These are phyloP conservation scores for Trichoderma sp. DNA, from an alignment of 2,329 filamentous ascomycete genomes.

Conservation along the genomic window DNA sequence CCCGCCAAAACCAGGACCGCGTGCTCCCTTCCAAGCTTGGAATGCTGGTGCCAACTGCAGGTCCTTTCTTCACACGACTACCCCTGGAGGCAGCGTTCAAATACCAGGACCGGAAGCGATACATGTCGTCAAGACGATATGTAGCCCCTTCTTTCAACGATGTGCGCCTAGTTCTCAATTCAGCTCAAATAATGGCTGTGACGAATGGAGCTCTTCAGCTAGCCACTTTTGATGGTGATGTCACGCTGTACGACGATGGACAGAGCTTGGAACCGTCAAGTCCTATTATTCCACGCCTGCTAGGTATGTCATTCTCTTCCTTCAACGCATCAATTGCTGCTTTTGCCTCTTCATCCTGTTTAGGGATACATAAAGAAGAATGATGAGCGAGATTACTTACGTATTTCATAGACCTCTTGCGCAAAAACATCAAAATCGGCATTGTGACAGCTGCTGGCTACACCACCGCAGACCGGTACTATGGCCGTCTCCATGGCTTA, in stretches of 20 bases:
- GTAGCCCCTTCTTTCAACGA: conserved; percentile 98
- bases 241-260: conserved; percentile 92
- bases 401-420: conserved; percentile 59
- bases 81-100: conserved; percentile 86
- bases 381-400: background rate
- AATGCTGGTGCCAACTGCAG: conserved; percentile 84
- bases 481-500: conserved; percentile 80
- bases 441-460: conserved; percentile 98
- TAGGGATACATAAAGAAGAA: too few relatives aligned
- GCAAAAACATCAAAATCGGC: conserved; percentile 76
- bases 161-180: conserved; percentile 87
- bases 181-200: conserved; percentile 91
- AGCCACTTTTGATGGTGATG: conserved; percentile 95
- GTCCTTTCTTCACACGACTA: conserved; percentile 89
- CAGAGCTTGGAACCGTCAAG: conserved; percentile 71
- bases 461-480: conserved; percentile 81
- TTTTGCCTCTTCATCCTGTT: too few relatives aligned
- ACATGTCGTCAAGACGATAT: conserved; percentile 87
- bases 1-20: conserved; percentile 63
- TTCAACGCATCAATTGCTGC: rapidly evolving
- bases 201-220: conserved; percentile 74
- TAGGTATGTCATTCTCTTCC: conserved; percentile 38
- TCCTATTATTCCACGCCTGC: conserved; percentile 67
- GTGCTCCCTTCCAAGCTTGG: conserved; percentile 83
- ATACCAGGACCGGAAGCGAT: conserved; percentile 80